A percentile compares a stretch with the other conserved stretches of the same genome.
These are phyloP conservation scores for Lasiodiplodia theobromae DNA, from an alignment of 2,329 filamentous ascomycete genomes.

Conservation along the genomic window DNA sequence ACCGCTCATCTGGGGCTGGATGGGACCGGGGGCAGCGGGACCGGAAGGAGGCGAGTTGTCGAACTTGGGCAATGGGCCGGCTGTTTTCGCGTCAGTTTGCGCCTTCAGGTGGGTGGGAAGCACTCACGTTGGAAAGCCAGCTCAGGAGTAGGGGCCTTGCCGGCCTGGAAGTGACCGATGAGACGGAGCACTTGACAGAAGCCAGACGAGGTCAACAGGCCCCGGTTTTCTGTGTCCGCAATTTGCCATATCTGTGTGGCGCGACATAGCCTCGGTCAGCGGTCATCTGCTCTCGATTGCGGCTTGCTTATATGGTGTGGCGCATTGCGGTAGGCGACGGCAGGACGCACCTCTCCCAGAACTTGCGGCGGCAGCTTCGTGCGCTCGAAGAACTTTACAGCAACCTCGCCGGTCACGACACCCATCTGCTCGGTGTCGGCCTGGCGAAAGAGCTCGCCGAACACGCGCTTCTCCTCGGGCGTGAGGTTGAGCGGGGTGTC, in stretches of 20 bases:
- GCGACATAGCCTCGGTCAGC: constrained; percentile 22
- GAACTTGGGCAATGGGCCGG: constrained; percentile 89
- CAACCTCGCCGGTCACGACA: constrained; percentile 93
- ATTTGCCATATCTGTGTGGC: constrained; percentile 91
- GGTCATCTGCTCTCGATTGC: constrained; percentile 27
- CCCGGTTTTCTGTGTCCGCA: constrained; percentile 94
- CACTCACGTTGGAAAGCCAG: constrained; percentile 77
- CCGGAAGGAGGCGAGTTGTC: constrained; percentile 68
- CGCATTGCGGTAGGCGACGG: constrained; percentile 6
- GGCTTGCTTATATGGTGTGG: constrained; percentile 7
- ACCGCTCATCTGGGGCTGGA: constrained; percentile 50
- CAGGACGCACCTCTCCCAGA: constrained; percentile 65
- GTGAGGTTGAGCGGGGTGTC: constrained; percentile 80
- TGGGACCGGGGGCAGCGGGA: constrained; percentile 59
- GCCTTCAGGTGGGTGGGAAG: constrained; percentile 3
- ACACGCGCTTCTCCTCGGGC: constrained; percentile 90
- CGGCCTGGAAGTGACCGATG: constrained; percentile 94
- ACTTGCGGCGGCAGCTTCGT: constrained; percentile 85
- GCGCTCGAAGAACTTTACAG: constrained; percentile 98
- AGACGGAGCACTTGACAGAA: constrained; percentile 93
- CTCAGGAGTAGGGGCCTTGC: constrained; percentile 79
- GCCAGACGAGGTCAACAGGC: constrained; percentile 88
- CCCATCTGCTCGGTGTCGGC: constrained; percentile 91
- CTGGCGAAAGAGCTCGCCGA: constrained; percentile 89
- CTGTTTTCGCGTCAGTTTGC: constrained; percentile 41